phyloP scores from a whole-genome alignment of 2,329 filamentous ascomycete species.

The Penicillium italicum region DNA sequence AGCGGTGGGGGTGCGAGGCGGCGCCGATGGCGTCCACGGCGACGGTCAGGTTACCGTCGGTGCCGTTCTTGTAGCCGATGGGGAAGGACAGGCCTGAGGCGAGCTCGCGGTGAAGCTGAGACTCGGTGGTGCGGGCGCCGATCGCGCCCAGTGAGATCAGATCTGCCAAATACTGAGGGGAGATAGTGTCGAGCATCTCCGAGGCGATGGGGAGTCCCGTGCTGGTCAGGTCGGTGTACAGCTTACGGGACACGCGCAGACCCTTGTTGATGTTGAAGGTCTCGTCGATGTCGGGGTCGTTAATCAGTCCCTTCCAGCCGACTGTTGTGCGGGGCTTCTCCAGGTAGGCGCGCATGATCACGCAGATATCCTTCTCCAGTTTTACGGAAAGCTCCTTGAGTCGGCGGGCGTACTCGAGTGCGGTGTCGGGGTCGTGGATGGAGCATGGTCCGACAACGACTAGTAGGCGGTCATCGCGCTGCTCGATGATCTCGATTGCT shows the following conservation, averaged over 20 bases:
- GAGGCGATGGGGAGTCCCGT: conserved; percentile 90
- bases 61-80: conserved; percentile 99
- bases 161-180: conserved; percentile 94
- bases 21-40: conserved; percentile 95
- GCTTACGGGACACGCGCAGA: conserved; percentile 80
- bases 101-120: conserved; percentile 91
- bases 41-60: conserved; percentile 83
- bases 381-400: conserved; percentile 74
- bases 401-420: conserved; percentile 80
- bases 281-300: conserved; percentile 96
- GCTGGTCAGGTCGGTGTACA: conserved; percentile 86
- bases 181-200: conserved; percentile 99
- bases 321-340: conserved; percentile 98
- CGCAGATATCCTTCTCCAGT: conserved; percentile 76
- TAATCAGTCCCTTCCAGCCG: conserved; percentile 98
- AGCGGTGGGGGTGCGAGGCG: conserved; percentile 67
- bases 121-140: conserved; percentile 93
- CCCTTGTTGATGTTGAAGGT: conserved; percentile 99
- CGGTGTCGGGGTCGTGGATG: conserved; percentile 86
- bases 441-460: conserved; percentile 96
- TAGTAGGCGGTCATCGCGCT: conserved; percentile 76
- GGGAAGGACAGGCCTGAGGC: conserved; percentile 95
- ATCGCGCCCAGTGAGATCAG: conserved; percentile 94
- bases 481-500: conserved; percentile 69
- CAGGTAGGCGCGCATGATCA: conserved; percentile 98